Evolutionary conservation across 768 basidiomycete species (phyloP).

Genomic region (Clavaria fumosa): DNA sequence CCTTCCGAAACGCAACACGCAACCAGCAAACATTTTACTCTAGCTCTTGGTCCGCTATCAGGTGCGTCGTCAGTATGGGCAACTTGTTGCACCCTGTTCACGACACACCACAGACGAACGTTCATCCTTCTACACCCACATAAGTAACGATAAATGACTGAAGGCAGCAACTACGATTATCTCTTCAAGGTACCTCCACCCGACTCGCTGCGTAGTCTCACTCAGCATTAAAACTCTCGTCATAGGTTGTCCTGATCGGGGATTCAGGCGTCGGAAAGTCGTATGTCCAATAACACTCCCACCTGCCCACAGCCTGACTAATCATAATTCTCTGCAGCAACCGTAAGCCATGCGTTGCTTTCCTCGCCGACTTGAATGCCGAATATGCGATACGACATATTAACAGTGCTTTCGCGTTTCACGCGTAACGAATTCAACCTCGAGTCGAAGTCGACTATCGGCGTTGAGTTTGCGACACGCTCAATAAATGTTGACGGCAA

Average conservation of each 20-base stretch:
- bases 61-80: no score
- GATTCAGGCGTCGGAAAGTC: conserved; percentile 99
- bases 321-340: no score
- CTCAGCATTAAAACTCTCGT: conserved; percentile 6
- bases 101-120: no score
- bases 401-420: conserved; percentile 93
- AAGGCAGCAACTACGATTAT: conserved; percentile 95
- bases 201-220: conserved; percentile 5
- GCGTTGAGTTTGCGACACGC: conserved; percentile 96
- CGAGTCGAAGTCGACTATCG: conserved; percentile 98
- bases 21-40: no score
- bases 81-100: no score
- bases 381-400: conserved; percentile 2
- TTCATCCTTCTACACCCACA: conserved; percentile 8
- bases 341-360: conserved; percentile 13
- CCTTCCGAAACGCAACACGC: no score
- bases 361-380: neutral
- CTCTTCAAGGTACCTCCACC: conserved; percentile 79
- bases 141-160: conserved; percentile 45
- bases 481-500: conserved; percentile 92
- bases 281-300: conserved; percentile 28
- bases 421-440: conserved; percentile 99
- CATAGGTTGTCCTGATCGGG: conserved; percentile 92
- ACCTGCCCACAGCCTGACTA: no score
- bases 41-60: no score